Evolutionary conservation across 495 filamentous ascomycete species (phyloP).

Genomic region (Tuber aestivum): DNA sequence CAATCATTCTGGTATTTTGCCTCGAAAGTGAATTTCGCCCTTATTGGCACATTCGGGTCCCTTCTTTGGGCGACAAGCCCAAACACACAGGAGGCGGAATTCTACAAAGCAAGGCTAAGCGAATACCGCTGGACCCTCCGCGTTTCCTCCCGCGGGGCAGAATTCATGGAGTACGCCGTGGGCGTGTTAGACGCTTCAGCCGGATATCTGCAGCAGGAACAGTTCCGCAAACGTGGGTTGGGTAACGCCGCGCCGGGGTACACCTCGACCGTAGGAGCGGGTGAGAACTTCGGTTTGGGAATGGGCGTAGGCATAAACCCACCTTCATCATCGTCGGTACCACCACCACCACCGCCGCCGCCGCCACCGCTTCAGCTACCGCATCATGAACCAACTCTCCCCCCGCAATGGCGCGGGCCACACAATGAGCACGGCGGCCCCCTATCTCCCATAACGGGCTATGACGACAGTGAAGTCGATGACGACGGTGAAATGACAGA

Average conservation of each 20-base stretch:
- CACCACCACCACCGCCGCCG: conserved; percentile 12
- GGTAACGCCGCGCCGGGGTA: conserved; percentile 25
- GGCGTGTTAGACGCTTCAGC: conserved; percentile 57
- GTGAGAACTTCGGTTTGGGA: conserved; percentile 36
- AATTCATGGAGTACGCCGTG: conserved; percentile 71
- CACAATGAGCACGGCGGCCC: conserved; percentile 21
- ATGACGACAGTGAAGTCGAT: conserved; percentile 25
- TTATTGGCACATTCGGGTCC: conserved; percentile 73
- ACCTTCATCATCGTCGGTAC: conserved; percentile 13
- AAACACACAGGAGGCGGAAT: conserved; percentile 85
- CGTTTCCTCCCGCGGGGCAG: conserved; percentile 73
- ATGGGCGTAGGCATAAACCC: conserved; percentile 35
- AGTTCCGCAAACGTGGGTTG: conserved; percentile 34
- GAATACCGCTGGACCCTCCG: conserved; percentile 94
- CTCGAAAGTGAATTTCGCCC: conserved; percentile 71
- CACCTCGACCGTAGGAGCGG: conserved; percentile 36
- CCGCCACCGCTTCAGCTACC: conserved; percentile 20
- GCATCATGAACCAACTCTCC: conserved; percentile 9
- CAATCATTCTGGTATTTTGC: conserved; percentile 77
- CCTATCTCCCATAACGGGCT: conserved; percentile 30
- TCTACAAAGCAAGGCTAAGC: conserved; percentile 75
- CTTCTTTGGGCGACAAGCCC: conserved; percentile 78
- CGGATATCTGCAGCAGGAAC: conserved; percentile 39
- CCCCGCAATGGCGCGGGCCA: conserved; percentile 27
- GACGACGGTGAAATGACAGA: conserved; percentile 34